These are phyloP conservation scores for Soucietia sequanensis DNA, from an alignment of 805 yeast species.

Conservation along the genomic window DNA sequence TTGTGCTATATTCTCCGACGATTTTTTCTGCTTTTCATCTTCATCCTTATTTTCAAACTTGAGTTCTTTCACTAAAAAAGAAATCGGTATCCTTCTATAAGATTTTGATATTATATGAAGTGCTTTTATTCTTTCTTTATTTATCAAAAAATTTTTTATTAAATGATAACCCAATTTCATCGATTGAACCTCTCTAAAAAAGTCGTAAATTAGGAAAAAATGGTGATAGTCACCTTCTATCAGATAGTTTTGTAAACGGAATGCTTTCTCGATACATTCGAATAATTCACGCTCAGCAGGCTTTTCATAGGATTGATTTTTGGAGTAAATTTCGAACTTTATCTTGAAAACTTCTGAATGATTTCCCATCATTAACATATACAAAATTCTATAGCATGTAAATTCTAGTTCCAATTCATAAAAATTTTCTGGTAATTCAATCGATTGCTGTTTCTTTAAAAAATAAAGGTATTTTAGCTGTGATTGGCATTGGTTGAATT, in stretches of 20 bases:
- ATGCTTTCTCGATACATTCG: conserved; percentile 5
- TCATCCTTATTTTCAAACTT: conserved; percentile 38
- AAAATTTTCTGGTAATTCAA: conserved; percentile 21
- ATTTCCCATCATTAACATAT: conserved; percentile 73
- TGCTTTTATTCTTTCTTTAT: conserved; percentile 56
- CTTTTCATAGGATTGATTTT: background rate
- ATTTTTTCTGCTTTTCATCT: too few species aligned
- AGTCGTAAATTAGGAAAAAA: conserved; percentile 40
- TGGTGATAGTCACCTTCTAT: conserved; percentile 48
- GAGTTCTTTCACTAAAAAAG: conserved; percentile 37
- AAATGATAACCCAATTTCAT: conserved; percentile 20
- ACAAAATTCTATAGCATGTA: conserved; percentile 68
- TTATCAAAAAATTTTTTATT: conserved; percentile 45
- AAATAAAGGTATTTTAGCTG: conserved; percentile 67
- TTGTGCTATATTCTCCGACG: background rate
- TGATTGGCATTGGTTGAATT: conserved; percentile 92
- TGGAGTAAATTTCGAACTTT: conserved; percentile 11
- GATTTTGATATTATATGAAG: conserved; percentile 55
- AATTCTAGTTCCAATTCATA: conserved; percentile 53
- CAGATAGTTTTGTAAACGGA: conserved; percentile 7
- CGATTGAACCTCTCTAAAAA: conserved; percentile 8
- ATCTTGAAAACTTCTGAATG: conserved; percentile 51
- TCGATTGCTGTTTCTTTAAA: conserved; percentile 23
- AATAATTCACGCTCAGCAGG: background rate
- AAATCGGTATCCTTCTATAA: conserved; percentile 46